Evolutionary conservation across 768 basidiomycete species (phyloP).

Genomic region (Hypholoma sublateritium): DNA sequence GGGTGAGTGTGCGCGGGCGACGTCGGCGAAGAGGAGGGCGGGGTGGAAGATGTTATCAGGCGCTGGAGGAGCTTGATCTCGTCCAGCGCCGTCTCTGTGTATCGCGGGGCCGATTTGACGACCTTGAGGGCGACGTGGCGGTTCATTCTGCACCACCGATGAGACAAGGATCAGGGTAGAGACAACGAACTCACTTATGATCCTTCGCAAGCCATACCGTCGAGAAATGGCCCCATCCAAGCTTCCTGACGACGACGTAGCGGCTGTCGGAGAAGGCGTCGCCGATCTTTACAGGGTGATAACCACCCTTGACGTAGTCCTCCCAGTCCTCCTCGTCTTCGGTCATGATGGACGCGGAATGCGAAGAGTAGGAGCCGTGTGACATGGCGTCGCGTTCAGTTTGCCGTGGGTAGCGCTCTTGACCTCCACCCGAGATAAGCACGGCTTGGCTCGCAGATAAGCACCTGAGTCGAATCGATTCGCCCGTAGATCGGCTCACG

Average conservation of each 20-base stretch:
- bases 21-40: slow-evolving; percentile 48
- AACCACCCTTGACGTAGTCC: slow-evolving; percentile 79
- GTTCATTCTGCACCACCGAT: slow-evolving; percentile 60
- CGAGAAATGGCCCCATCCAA: slow-evolving; percentile 95
- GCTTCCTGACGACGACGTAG: slow-evolving; percentile 90
- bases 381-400: slow-evolving; percentile 41
- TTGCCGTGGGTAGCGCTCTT: neutral
- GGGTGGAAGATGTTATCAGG: slow-evolving; percentile 80
- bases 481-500: neutral
- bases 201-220: slow-evolving; percentile 92
- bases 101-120: slow-evolving; percentile 95
- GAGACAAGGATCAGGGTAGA: neutral
- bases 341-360: slow-evolving; percentile 76
- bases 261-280: slow-evolving; percentile 86
- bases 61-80: slow-evolving; percentile 98
- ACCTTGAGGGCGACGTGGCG: slow-evolving; percentile 99
- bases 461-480: neutral
- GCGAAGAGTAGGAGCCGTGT: slow-evolving; percentile 74
- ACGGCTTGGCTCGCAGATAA: slow-evolving; percentile 4
- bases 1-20: slow-evolving; percentile 75
- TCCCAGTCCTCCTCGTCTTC: slow-evolving; percentile 95
- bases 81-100: slow-evolving; percentile 97
- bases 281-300: slow-evolving; percentile 94
- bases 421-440: neutral
- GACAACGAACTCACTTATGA: slow-evolving; percentile 54